A percentile compares a stretch with the other conserved stretches of the same genome.
Conservation (phyloP, 129 eudicot genomes). For the Heracleum sosnowskyi region DNA sequence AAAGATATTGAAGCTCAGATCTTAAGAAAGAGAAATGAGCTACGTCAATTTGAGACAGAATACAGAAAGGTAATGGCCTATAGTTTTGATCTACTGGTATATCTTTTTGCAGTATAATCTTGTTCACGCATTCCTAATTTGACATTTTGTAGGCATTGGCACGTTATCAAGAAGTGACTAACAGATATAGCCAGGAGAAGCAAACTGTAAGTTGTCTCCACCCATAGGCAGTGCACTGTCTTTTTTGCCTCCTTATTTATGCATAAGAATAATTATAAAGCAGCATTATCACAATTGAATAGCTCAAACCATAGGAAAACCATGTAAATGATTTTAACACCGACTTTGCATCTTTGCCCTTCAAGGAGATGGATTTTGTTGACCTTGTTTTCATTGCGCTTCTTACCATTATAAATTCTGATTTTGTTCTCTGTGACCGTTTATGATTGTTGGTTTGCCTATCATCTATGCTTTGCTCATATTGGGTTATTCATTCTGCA, state of each 20-base stretch:
- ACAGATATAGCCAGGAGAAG: conserved; percentile 89
- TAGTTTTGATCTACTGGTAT: background rate
- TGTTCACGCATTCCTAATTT: conserved; percentile 6
- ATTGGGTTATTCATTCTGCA: background rate
- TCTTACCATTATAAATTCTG: background rate
- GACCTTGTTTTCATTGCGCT: background rate
- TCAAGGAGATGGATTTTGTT: background rate
- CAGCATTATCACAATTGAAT: background rate
- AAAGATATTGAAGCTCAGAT: conserved; percentile 90
- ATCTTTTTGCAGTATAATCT: background rate
- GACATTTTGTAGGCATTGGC: conserved; percentile 68
- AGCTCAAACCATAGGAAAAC: background rate
- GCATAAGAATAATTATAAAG: background rate
- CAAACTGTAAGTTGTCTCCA: conserved; percentile 56
- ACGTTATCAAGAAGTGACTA: conserved; percentile 91
- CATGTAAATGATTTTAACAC: background rate
- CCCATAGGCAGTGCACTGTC: background rate
- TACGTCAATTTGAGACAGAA: conserved; percentile 89
- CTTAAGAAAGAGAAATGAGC: conserved; percentile 84
- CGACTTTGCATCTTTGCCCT: background rate
- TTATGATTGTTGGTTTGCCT: background rate
- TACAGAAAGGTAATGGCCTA: conserved; percentile 58
- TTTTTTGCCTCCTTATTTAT: background rate
- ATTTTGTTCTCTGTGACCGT: background rate
- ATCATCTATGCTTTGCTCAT: background rate